Conservation (phyloP, 352 stramenopile genomes). For the Albugo candida region DNA sequence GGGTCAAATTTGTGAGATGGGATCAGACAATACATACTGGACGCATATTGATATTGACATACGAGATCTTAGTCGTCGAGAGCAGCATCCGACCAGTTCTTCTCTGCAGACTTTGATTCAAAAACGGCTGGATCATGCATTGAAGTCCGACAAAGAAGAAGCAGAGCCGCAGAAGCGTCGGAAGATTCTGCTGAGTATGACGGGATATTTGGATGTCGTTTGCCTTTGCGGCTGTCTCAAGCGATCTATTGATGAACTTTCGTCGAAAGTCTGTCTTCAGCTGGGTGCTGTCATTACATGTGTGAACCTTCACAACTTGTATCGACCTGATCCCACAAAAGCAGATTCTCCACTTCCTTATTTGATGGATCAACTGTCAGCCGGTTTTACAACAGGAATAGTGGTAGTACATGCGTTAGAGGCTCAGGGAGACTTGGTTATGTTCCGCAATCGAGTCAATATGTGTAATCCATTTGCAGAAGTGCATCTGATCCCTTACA, state of each 20-base stretch:
- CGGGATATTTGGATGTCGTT: conserved; percentile 38
- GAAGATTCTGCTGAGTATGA: conserved; percentile 27
- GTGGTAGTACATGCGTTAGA: conserved; percentile 35
- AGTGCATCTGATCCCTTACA: conserved; percentile 33
- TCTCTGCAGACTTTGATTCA: conserved; percentile 11
- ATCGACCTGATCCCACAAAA: conserved; percentile 20
- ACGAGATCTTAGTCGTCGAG: conserved; percentile 7
- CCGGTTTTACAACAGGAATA: conserved; percentile 40
- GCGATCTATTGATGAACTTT: conserved; percentile 1
- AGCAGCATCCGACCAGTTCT: conserved; percentile 11
- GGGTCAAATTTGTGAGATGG: conserved; percentile 24
- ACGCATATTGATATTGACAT: conserved; percentile 17
- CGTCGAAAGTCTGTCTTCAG: conserved; percentile 11
- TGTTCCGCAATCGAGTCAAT: conserved; percentile 45
- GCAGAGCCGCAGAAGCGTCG: conserved; percentile 13
- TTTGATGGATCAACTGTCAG: conserved; percentile 43
- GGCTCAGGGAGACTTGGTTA: conserved; percentile 15
- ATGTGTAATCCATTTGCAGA: conserved; percentile 51
- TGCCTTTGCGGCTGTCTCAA: conserved; percentile 24
- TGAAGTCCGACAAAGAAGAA: conserved; percentile 8
- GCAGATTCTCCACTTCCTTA: conserved; percentile 26
- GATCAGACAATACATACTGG: conserved; percentile 24
- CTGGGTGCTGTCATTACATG: conserved; percentile 28
- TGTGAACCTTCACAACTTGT: conserved; percentile 29
- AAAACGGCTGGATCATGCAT: conserved; percentile 6